Percentiles rank a stretch among this genome's conserved stretches.
Conservation (phyloP, 345 rosid species). For the Hibiscus trionum region DNA sequence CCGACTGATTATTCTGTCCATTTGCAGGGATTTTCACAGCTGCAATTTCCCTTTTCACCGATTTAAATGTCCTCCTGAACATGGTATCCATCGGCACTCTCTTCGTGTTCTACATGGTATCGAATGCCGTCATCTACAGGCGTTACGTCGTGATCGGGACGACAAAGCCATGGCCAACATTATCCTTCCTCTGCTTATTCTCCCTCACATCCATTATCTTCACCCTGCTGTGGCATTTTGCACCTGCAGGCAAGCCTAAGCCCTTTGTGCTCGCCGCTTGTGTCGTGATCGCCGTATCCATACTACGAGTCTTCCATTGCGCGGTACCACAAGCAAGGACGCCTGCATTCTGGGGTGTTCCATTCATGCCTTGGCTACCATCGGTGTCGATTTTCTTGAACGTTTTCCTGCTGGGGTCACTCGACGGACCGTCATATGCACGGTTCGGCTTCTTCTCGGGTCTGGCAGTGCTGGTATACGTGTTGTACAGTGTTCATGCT, state of each 20-base stretch:
- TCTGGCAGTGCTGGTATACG: conserved; percentile 28
- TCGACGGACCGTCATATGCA: conserved; percentile 54
- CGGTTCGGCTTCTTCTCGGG: conserved; percentile 58
- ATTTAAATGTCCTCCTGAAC: conserved; percentile 57
- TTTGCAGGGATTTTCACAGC: conserved; percentile 81
- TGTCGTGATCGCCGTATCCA: conserved; percentile 30
- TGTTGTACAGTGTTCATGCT: conserved; percentile 81
- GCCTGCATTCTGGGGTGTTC: conserved; percentile 87
- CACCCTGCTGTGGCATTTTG: conserved; percentile 62
- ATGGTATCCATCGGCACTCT: conserved; percentile 89
- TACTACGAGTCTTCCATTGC: conserved; percentile 43
- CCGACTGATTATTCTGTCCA: background rate
- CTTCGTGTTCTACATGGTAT: conserved; percentile 93
- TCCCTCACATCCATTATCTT: conserved; percentile 49
- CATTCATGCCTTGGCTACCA: conserved; percentile 89
- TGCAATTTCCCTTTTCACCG: conserved; percentile 67
- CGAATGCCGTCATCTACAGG: conserved; percentile 71
- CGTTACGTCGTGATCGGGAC: conserved; percentile 63
- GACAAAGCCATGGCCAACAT: conserved; percentile 67
- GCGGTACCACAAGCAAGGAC: conserved; percentile 54
- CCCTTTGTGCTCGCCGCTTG: conserved; percentile 45
- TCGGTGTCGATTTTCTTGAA: conserved; percentile 71
- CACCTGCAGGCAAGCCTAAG: conserved; percentile 43
- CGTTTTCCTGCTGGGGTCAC: conserved; percentile 67
- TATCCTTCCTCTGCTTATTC: conserved; percentile 61